phyloP scores from a whole-genome alignment of 2,329 filamentous ascomycete species.

The Proliferodiscus dingleyae region DNA sequence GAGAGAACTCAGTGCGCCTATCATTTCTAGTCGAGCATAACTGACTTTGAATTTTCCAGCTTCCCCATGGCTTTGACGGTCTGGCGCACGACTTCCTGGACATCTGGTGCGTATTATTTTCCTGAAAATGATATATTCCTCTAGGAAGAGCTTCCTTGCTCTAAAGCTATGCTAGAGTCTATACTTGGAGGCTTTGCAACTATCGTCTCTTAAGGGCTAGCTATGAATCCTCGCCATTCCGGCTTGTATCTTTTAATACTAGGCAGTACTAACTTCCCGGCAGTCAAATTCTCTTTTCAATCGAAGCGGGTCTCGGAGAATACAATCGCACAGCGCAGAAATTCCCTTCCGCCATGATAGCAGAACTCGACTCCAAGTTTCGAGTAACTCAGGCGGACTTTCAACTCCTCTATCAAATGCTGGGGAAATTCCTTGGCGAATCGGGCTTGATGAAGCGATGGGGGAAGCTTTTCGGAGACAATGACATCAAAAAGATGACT shows the following conservation, averaged over 20 bases:
- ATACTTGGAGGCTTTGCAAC: too few relatives aligned
- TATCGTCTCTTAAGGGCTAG: too few relatives aligned
- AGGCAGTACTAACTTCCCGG: too few relatives aligned
- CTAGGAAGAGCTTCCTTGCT: too few relatives aligned
- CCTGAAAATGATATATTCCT: too few relatives aligned
- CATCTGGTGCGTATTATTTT: too few relatives aligned
- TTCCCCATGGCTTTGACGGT: conserved; percentile 50
- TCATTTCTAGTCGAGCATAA: too few relatives aligned
- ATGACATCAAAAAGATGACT: conserved; percentile 57
- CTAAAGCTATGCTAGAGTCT: too few relatives aligned
- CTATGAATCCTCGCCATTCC: too few relatives aligned
- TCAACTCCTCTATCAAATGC: conserved; percentile 57
- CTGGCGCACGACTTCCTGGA: conserved; percentile 64
- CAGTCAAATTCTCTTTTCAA: conserved; percentile 62
- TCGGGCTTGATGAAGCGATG: conserved; percentile 41
- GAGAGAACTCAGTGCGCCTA: too few relatives aligned
- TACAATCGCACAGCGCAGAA: conserved; percentile 44
- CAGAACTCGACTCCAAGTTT: conserved; percentile 62
- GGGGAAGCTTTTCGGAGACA: conserved; percentile 58
- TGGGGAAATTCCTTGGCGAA: conserved; percentile 46
- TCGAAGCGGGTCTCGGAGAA: conserved; percentile 60
- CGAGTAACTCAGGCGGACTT: conserved; percentile 57
- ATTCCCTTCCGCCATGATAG: conserved; percentile 55
- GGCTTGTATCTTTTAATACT: too few relatives aligned
- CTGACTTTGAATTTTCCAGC: too few relatives aligned